These are phyloP conservation scores for Leptographium flavum DNA, from an alignment of 2,329 filamentous ascomycete genomes.

Conservation along the genomic window DNA sequence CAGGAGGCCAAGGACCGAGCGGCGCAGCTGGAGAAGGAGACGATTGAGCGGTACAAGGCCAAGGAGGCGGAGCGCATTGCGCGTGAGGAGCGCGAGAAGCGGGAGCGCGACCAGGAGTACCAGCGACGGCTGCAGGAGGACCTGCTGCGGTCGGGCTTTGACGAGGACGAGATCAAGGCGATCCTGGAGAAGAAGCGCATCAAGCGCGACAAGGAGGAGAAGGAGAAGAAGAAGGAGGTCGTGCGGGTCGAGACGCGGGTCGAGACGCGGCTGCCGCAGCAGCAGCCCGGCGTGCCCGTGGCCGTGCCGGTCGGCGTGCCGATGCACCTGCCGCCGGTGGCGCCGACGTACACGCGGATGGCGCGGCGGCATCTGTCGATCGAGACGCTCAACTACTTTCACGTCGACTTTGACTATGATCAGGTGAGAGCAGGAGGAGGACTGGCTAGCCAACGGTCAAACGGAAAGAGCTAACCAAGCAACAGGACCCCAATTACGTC, in stretches of 20 bases:
- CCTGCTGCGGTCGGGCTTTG: slow-evolving; percentile 41
- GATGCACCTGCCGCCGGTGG: background rate
- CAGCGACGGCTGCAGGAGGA: slow-evolving; percentile 41
- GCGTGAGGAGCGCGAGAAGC: slow-evolving; percentile 32
- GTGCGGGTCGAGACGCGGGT: slow-evolving; percentile 7
- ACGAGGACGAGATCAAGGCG: slow-evolving; percentile 42
- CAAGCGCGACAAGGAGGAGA: slow-evolving; percentile 16
- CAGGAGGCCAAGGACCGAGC: slow-evolving; percentile 28
- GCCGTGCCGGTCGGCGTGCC: background rate
- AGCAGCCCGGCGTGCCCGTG: background rate
- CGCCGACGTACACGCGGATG: slow-evolving; percentile 49
- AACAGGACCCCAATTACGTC: slow-evolving; percentile 52
- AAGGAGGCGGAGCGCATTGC: slow-evolving; percentile 31
- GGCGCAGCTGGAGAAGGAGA: slow-evolving; percentile 33
- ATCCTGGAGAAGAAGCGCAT: slow-evolving; percentile 43
- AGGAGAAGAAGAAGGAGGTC: slow-evolving; percentile 8
- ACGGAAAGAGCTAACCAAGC: slow-evolving; percentile 17
- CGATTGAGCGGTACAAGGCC: slow-evolving; percentile 37
- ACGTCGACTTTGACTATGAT: slow-evolving; percentile 44
- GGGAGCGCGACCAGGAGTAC: slow-evolving; percentile 37
- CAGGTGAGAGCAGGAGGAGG: slow-evolving; percentile 23
- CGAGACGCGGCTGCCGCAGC: background rate
- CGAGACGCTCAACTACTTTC: slow-evolving; percentile 41
- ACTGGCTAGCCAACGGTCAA: background rate
- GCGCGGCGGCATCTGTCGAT: slow-evolving; percentile 45